A percentile compares a stretch with the other conserved stretches of the same genome.
phyloP scores from a whole-genome alignment of 306 rosid species.

The Geum urbanum region DNA sequence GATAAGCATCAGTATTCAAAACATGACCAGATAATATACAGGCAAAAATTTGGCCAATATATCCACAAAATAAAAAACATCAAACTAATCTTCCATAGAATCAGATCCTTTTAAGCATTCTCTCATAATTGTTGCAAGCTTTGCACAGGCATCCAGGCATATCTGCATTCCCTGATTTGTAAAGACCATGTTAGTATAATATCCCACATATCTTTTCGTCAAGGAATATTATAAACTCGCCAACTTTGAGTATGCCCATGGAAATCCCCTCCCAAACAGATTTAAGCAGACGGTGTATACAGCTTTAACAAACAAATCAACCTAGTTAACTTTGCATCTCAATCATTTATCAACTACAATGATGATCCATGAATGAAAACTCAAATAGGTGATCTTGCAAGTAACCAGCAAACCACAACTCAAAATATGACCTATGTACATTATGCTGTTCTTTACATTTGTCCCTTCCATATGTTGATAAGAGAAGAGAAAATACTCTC shows the following conservation, averaged over 20 bases:
- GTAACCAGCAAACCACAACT: background rate
- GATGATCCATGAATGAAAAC: background rate
- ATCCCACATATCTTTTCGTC: background rate
- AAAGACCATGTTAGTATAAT: background rate
- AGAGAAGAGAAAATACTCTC: background rate
- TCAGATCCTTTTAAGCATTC: constrained; percentile 69
- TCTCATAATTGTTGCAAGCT: constrained; percentile 81
- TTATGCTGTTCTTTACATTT: background rate
- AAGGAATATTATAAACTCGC: background rate
- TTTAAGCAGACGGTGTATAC: background rate
- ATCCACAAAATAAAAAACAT: background rate
- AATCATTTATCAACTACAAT: background rate
- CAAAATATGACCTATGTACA: background rate
- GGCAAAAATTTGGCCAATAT: constrained; percentile 11
- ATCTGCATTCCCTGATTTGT: constrained; percentile 80
- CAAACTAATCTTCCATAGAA: constrained; percentile 43
- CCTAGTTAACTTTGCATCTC: background rate
- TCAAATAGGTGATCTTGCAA: background rate
- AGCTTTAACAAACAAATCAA: constrained; percentile 1
- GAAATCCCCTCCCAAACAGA: background rate
- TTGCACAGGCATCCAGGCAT: constrained; percentile 81
- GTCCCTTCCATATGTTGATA: background rate
- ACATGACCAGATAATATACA: background rate
- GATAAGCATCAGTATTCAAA: background rate
- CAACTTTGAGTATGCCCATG: background rate